Base-by-base conservation (phyloP, 768 basidiomycete genomes). In the Tephrocybe sp. region DNA sequence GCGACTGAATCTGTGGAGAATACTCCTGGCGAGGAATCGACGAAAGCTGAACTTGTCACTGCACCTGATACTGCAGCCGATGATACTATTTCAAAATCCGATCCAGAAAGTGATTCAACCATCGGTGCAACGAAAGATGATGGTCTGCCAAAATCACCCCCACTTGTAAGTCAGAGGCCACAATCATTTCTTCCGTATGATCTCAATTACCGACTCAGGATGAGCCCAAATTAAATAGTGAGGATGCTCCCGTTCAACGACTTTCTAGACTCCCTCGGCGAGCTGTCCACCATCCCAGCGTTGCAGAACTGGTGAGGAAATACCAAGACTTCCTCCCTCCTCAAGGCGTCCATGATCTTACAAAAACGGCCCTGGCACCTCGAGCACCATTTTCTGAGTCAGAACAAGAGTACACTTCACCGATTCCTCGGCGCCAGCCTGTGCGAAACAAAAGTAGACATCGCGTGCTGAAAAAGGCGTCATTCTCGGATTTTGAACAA, bases 401-500 rank as follows among this genome's bases (percentile, higher is more conserved):
- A 57, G 91, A 93, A 49, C 84, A 86, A 58, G 88, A 90, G 61
- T 80, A 79, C 50, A 60, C 72, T 4, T 56, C 72, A 17, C 65
- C 68, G 30, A 48, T 68, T 24, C 69, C 64, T 32, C 66, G 66
- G 49, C 78, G 77, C 15, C 69, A 62, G 14, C 62, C 73, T 4
- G 48, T 71, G 17, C 77, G 83, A 32, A 75, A 63, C 55, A 80
- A 76, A 57, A 73, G 73, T 28, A 75, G 80, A 51, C 81, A 83
- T 59, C 78, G 75, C 33, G 58, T 75, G 40, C 68, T 77, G 37
- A 78, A 74, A 62, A 83, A 83, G 56, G 69, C 81, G 33, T 85
- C 86, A 8, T 75, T 76, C 9, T 95, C 93, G 5, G 94, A 96
- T 63, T 92, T 92, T 48, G 94, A 96, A 69, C 83, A 88, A 50